Evolutionary conservation across 139 green algal genomes (phyloP), one percentile per base, ranked within the genome.

Genomic region (Pseudopediastrum boryanum): DNA sequence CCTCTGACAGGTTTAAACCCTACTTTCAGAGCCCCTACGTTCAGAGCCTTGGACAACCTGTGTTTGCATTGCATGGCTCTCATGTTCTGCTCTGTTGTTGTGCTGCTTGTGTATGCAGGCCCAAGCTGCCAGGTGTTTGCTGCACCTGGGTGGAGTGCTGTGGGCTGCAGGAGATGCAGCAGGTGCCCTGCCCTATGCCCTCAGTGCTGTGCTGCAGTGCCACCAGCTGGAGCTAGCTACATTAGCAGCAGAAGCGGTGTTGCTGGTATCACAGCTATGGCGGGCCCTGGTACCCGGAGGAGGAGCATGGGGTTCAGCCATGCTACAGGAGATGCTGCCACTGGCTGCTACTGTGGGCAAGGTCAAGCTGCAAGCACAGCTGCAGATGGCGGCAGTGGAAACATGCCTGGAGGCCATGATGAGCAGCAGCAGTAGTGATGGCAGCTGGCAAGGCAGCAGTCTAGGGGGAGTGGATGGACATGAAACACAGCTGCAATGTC

Each of bases 261-360:
- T 81, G 35, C 74, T 74, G 13, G 12, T 81, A 25, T 62, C 61
- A n/a, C 23, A 33, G 4, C 42, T 48, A 12, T 81, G 74, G 74
- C 74, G 65, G 59, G 74, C 39, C n/a, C 36, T 74, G 3, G 74
- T 44, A 29, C 62, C 73, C 33, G 54, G n/a, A 13, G 39, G 71
- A 2, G 36, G 39, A 29, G 54, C 23, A 16, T 78, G 68, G 46
- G 51, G 19, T 19, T 8, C 69, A 27, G 21, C 42, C 39, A 43
- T 78, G 71, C 42, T 78, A 41, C 52, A 68, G 71, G 54, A 78
- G 39, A 41, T 70, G 71, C 59, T 78, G 71, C 71, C 71, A 29
- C 36, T 61, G 36, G 71, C 29, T 7, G 43, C 50, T 70, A 56
- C 54, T 1, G 25, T 2, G 1, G 71, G 71, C 2, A 29, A 8